Conservation (phyloP, 345 rosid genomes). For the Eucalyptus globulus region DNA sequence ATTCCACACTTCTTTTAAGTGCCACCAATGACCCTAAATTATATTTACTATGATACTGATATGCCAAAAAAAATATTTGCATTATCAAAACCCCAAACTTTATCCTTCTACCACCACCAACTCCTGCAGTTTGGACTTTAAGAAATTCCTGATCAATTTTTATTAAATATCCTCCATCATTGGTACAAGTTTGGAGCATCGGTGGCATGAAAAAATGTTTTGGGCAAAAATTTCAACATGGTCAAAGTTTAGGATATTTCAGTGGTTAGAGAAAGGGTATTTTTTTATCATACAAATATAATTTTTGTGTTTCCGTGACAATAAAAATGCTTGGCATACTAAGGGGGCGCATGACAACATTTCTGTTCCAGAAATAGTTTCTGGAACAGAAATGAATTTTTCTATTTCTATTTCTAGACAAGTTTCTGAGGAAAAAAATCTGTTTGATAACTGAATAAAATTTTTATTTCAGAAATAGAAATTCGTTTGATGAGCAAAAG, state of each 20-base stretch:
- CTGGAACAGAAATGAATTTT: too few species aligned
- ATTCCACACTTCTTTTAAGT: not conserved
- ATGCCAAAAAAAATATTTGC: not conserved
- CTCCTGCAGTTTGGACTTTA: not conserved
- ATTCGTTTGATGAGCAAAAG: too few species aligned
- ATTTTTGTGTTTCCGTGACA: not conserved
- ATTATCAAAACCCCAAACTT: not conserved
- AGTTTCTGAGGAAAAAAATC: too few species aligned
- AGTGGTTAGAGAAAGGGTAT: not conserved
- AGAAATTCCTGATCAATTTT: not conserved
- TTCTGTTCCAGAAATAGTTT: too few species aligned
- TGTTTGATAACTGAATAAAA: too few species aligned
- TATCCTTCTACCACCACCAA: not conserved
- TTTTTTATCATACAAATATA: not conserved
- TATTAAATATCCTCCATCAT: not conserved
- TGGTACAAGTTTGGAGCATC: not conserved
- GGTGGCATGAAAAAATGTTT: too few species aligned
- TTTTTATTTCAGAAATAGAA: too few species aligned
- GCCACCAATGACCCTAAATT: not conserved
- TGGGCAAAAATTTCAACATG: not conserved
- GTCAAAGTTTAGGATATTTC: not conserved
- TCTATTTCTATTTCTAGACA: too few species aligned
- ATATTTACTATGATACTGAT: too few species aligned
- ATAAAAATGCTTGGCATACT: not conserved
- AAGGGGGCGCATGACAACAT: too few species aligned